These are phyloP conservation scores for Aegilops sharonensis DNA, from an alignment of 176 grass and related monocot species.

Conservation along the genomic window DNA sequence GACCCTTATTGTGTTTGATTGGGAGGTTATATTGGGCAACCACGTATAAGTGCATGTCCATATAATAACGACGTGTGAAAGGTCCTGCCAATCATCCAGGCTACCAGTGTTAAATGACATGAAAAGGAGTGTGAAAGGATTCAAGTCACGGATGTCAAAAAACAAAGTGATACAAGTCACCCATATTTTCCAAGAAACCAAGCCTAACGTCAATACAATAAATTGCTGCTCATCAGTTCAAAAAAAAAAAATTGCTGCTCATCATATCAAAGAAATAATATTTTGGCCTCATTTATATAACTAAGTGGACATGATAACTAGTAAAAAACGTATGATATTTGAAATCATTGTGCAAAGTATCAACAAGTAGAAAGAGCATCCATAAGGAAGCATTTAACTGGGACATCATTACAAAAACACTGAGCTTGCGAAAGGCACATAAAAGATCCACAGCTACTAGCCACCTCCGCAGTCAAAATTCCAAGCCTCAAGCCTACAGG, in stretches of 20 bases:
- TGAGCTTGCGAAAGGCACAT: background rate
- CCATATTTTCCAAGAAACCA: too few species aligned
- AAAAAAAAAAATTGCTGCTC: background rate
- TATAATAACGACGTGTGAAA: too few species aligned
- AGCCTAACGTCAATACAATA: background rate
- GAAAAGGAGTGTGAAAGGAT: too few species aligned
- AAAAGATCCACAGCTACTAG: constrained; percentile 38
- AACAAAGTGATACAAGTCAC: too few species aligned
- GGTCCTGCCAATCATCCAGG: too few species aligned
- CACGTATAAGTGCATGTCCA: too few species aligned
- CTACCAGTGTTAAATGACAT: too few species aligned
- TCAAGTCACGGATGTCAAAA: too few species aligned
- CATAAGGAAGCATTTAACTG: constrained; percentile 20
- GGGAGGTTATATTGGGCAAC: too few species aligned
- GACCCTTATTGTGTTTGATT: too few species aligned
- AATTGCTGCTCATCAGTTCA: background rate
- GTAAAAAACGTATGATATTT: background rate
- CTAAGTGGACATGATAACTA: background rate
- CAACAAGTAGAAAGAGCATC: constrained; percentile 22
- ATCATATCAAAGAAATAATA: background rate
- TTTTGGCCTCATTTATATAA: background rate
- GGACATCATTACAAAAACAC: constrained; percentile 41
- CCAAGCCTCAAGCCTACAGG: constrained; percentile 37
- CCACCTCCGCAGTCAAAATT: constrained; percentile 23
- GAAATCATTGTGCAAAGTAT: constrained; percentile 26